Base-by-base conservation (phyloP, 148 eudicot genomes). In the Nyssa sinensis region DNA sequence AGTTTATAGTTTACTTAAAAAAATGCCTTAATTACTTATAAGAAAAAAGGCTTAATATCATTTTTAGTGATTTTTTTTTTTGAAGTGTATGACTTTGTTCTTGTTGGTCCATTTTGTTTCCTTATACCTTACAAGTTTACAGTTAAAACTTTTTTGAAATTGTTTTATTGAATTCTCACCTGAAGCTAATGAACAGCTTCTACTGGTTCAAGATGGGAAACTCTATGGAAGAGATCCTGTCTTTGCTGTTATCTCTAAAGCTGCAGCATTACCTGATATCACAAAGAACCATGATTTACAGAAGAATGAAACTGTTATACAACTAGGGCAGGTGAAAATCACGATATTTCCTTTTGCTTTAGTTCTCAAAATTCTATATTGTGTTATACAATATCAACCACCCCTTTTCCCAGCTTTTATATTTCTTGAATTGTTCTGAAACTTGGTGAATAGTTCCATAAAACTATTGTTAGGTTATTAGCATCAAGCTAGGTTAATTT, bases 191-290 rank as follows among this genome's bases (percentile, higher is more conserved):
- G 67, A 68, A 75, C 96, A 95, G 98, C 81, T 84, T 84, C 83
- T 90, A 72, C 87, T 95, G 88, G 81, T 92, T 81, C 97, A 95
- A 86, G 97, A 92, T 81, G 93, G 90, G 71, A 95, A 89, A 81
- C 85, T 95, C 27, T 92, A 87, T 86, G 98, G 98, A 24, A 88
- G 96, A 55, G 96, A 95, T 72, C 83, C 91, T 79, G 39, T 95
- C 39, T 90, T 89, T 84, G 74, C 80, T 73, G 90, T 91, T 35
- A 88, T 95, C 41, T 92, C 90, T 80, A 92, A 81, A 83, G 96
- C 94, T 76, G 89, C 97, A 74, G 80, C 83, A 34, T 72, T 95
- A 74, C 94, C 98, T 17, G 90, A 86, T 28, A 66, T 71, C 53
- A 57, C 83, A 62, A 95, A 89, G 87, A 88, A 82, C 58, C 90